Base-by-base conservation (phyloP, 805 yeast species). In the Suhomyces tanzawaensis region DNA sequence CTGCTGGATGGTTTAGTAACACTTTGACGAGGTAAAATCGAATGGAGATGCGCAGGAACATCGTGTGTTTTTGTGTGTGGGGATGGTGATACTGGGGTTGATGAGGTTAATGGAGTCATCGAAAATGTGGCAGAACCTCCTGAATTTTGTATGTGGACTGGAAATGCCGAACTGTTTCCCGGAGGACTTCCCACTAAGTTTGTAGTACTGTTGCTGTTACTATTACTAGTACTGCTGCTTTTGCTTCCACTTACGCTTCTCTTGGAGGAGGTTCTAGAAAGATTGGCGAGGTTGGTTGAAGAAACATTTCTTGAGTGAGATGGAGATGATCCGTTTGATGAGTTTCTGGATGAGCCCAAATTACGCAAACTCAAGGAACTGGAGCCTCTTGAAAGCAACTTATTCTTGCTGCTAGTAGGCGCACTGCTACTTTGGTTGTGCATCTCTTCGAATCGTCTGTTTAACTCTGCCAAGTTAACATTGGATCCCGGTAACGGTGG, bases 401-500 rank as follows among this genome's bases (percentile, higher is more conserved):
- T 47, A 38, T 41, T 24, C n/a, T 24, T 5, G 27, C 13, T 52
- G 22, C 48, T 43, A 18, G 8, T 24, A 12, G 28, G 39, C 4
- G 17, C 15, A 19, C 24, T 18, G 19, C 24, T 18, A 11, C 36
- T 23, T 18, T 32, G 12, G 11, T 30, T 32, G 16, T 36, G 29
- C 32, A 34, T 25, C 28, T 54, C 63, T 31, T 64, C 71, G 29
- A 50, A 54, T 15, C 57, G 49, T 25, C 51, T 49, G 28, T 40
- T 45, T 22, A 54, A 52, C 34, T 65, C 70, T 4, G 45, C 47
- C 14, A 66, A 42, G 38, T 64, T 59, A 19, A 66, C 56, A 35
- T 56, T 49, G 2, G 77, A 68, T 2, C 70, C 71, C 3, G 69
- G 69, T 12, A 62, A 48, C 3, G 77, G 76, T 5, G 79, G 81